Evolutionary conservation across 192 early-diverging fungal species (phyloP).

Genomic region (Ambispora gerdemannii): DNA sequence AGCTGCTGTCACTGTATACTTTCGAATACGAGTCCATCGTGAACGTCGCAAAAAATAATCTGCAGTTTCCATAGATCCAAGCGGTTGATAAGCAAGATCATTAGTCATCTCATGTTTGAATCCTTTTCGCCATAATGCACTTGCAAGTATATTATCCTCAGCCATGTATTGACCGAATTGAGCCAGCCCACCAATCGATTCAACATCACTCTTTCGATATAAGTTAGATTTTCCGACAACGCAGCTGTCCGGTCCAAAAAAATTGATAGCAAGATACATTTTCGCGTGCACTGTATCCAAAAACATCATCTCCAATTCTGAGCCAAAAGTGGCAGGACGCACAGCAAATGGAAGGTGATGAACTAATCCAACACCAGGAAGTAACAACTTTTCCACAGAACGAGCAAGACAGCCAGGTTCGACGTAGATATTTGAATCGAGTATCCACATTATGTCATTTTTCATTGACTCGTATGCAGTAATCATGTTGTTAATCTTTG

Average conservation of each 20-base stretch:
- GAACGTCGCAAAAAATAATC: constrained; percentile 85
- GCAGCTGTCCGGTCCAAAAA: constrained; percentile 77
- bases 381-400: constrained; percentile 73
- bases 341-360: constrained; percentile 90
- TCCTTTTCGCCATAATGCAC: constrained; percentile 75
- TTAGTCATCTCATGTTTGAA: constrained; percentile 80
- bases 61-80: constrained; percentile 66
- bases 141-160: constrained; percentile 94
- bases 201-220: constrained; percentile 81
- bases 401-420: constrained; percentile 73
- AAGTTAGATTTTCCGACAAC: constrained; percentile 94
- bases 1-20: constrained; percentile 86
- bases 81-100: constrained; percentile 82
- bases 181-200: constrained; percentile 73
- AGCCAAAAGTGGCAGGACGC: constrained; percentile 65
- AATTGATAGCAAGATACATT: constrained; percentile 94
- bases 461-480: constrained; percentile 73
- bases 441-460: constrained; percentile 91
- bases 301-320: constrained; percentile 83
- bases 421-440: constrained; percentile 87
- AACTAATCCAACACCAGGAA: constrained; percentile 82
- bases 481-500: constrained; percentile 95
- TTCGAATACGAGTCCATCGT: constrained; percentile 91
- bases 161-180: constrained; percentile 89
- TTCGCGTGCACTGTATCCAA: constrained; percentile 89